Evolutionary conservation across 164 flowering plant genomes (phyloP).

Genomic region (Macadamia integrifolia): DNA sequence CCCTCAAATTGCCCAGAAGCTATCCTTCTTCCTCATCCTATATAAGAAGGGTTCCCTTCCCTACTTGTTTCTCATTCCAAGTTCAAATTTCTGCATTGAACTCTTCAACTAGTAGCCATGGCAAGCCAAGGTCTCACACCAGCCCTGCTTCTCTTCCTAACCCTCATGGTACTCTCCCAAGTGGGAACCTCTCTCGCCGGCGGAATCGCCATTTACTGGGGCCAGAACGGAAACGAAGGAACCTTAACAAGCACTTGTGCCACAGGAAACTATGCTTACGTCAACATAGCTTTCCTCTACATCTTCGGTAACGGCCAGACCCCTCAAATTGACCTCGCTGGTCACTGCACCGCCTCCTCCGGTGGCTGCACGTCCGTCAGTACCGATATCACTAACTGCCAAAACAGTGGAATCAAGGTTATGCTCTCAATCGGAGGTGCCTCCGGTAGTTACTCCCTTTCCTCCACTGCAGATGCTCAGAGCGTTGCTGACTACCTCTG

Average conservation of each 20-base stretch:
- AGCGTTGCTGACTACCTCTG: slow-evolving; percentile 36
- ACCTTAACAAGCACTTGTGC: slow-evolving; percentile 14
- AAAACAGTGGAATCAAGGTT: slow-evolving; percentile 36
- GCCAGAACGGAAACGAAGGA: slow-evolving; percentile 22
- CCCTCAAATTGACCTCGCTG: slow-evolving; percentile 17
- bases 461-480: slow-evolving; percentile 37
- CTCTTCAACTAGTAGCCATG: neutral
- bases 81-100: no score
- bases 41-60: no score
- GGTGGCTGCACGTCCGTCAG: slow-evolving; percentile 23
- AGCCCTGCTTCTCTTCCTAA: neutral
- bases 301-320: slow-evolving; percentile 19
- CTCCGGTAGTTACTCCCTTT: slow-evolving; percentile 36
- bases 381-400: slow-evolving; percentile 25
- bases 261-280: slow-evolving; percentile 13
- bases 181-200: neutral
- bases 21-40: no score
- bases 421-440: slow-evolving; percentile 51
- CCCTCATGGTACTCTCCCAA: neutral
- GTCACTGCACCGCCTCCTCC: slow-evolving; percentile 26
- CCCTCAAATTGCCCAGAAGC: no score
- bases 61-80: no score
- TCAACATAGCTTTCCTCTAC: slow-evolving; percentile 23
- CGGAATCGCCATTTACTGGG: slow-evolving; percentile 20
- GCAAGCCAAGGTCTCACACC: neutral